Evolutionary conservation across 108 stramenopile genomes (phyloP), one percentile per base, ranked within the genome.

Genomic region (Skeletonema potamos): DNA sequence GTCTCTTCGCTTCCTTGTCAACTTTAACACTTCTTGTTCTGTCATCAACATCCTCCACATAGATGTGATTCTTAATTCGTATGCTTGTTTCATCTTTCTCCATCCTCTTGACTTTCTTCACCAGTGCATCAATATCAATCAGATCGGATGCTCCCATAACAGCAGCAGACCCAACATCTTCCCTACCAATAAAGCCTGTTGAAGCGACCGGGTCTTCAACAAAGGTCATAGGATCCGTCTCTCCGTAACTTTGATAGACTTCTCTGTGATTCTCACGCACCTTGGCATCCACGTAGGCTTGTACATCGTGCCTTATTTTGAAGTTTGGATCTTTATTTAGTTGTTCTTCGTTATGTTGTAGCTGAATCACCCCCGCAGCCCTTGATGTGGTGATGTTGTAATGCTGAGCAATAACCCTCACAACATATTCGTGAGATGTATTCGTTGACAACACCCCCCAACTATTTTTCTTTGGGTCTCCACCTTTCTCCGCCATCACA

Each of bases 371-470:
- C 27, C 82, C 91, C 41, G 89, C 93, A 18, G 83, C 89, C 27
- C 93, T 86, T 22, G 71, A 67, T 17, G 89, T 68, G 2, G 86
- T 89, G 57, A 94, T 69, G 29, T 90, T 88, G 59, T 79, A 88
- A 68, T 84, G 77, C 66, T 92, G 89, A 8, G 88, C 93, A 20
- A 94, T 73, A 15, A 90, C 86, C 29, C 89, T 71, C 15, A 81
- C 68, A 20, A 89, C 84, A 66, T 94, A 94, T 71, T 94, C 93
- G 54, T 94, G 93, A 15, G 86, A 87, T n/a, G 92, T 93, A 12
- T 69, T 62, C 18, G 77, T 65, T 9, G 77, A 67, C 20, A 67
- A 48, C 37, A 79, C 61, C 20, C 58, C 81, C 76, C 71, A 66
- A 10, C 41, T 64, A 33, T 62, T 62, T 18, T 48, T 81, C 55